These are phyloP conservation scores for Speleostelium caveatum DNA, from an alignment of 78 protist species.

Conservation along the genomic window DNA sequence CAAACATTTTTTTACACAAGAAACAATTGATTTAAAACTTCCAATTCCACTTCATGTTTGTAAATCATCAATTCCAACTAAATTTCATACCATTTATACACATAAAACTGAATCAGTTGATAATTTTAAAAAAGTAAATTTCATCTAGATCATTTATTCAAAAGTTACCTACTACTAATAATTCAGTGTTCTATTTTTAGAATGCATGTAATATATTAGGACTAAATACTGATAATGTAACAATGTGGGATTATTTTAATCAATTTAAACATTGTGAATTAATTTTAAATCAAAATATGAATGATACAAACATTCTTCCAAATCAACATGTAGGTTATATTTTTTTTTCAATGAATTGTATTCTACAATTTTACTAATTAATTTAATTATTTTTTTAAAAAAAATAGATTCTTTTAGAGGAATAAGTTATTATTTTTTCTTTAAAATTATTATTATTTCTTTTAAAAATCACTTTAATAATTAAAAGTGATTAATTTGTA, in stretches of 20 bases:
- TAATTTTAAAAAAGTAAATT: background rate
- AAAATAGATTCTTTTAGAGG: background rate
- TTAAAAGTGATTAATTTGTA: background rate
- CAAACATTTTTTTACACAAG: background rate
- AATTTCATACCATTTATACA: background rate
- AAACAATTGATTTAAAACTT: background rate
- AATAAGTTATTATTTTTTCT: background rate
- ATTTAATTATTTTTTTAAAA: too few species aligned
- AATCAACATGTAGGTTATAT: constrained; percentile 39
- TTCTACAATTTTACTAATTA: too few species aligned
- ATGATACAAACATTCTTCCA: constrained; percentile 31
- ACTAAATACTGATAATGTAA: constrained; percentile 18
- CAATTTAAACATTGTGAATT: constrained; percentile 1
- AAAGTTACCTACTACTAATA: background rate
- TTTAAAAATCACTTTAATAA: too few species aligned
- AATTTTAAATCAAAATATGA: background rate
- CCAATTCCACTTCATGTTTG: background rate
- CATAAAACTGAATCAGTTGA: constrained; percentile 3
- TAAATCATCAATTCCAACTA: constrained; percentile 3
- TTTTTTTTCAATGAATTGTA: too few species aligned
- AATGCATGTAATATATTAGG: constrained; percentile 22
- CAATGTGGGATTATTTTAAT: constrained; percentile 75
- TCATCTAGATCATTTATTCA: too few species aligned
- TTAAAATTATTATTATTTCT: too few species aligned
- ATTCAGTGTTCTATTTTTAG: background rate